Evolutionary conservation across 78 protist species (phyloP), one percentile per base, ranked within the genome.

Genomic region (Dictyostelium capitatum): DNA sequence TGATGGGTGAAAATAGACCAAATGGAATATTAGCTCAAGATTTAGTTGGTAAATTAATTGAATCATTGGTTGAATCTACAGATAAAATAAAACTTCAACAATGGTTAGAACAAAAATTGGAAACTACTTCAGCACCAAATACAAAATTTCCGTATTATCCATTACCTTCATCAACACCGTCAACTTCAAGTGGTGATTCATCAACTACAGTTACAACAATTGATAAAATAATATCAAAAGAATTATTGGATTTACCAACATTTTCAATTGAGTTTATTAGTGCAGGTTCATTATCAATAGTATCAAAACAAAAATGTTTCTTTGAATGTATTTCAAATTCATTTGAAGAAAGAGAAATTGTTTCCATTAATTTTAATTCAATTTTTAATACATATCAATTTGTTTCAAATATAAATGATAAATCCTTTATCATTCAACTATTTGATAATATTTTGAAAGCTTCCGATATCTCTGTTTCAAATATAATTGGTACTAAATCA

Each of bases 301-400:
- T 77, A 30, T 0, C 64, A 43, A 87, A 87, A 56, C 93, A 87
- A 77, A 87, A 64, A 62, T 62, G 93, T 77, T 87, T 87, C 70
- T 53, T 87, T 51, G 93, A 87, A 32, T 51, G 59, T 53, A 77
- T 87, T 59, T 48, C 84, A 17, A 75, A 57, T 20, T 3, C 62
- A 6, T 87, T 87, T 87, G 93, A 87, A 50, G 93, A 87, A 50
- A 87, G 80, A 69, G 93, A 87, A 20, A 47, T 87, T 20, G 82
- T 87, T 19, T 67, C 93, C 7, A 87, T 87, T 54, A 87, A 87
- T 77, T 87, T 77, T 47, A 47, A 53, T 12, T 87, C 93, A 46
- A 74, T 87, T 50, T 87, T 87, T 87, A 70, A 75, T 56, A 77
- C 57, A 11, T 87, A 47, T 59, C 93, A 87, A 65, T 85, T 37